Percentiles rank a stretch among this genome's conserved stretches.
Evolutionary conservation across 805 yeast species (phyloP).

Genomic region (Wickerhamiella cacticola): DNA sequence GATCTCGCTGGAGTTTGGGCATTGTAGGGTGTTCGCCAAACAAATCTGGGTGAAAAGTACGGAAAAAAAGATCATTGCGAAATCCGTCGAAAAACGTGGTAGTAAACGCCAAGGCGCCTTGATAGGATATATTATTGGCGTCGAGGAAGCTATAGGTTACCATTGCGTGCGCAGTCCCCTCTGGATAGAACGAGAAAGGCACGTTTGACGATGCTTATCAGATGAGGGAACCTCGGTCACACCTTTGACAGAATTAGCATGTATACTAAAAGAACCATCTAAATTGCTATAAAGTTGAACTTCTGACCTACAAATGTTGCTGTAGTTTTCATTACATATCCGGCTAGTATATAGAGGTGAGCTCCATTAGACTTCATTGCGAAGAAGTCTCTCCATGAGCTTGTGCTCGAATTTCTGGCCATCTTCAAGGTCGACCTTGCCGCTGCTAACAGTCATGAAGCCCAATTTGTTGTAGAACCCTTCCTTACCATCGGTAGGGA

Average conservation of each 20-base stretch:
- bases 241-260: too few species aligned
- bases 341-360: neutral
- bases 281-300: too few species aligned
- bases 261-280: too few species aligned
- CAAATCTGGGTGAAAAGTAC: neutral
- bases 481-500: constrained; percentile 8
- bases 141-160: neutral
- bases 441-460: constrained; percentile 1
- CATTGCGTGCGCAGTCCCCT: too few species aligned
- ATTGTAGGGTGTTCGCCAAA: neutral
- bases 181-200: too few species aligned
- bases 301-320: too few species aligned
- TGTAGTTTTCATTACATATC: too few species aligned
- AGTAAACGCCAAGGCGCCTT: neutral
- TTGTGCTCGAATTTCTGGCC: neutral
- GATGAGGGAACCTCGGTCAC: too few species aligned
- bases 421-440: neutral
- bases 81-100: constrained; percentile 1
- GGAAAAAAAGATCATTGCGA: neutral
- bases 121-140: neutral
- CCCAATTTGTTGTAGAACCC: constrained; percentile 4
- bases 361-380: neutral
- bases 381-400: neutral
- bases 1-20: neutral
- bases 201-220: too few species aligned